Evolutionary conservation across 2,329 filamentous ascomycete genomes (phyloP).

Genomic region (Myriosclerotinia scirpicola): DNA sequence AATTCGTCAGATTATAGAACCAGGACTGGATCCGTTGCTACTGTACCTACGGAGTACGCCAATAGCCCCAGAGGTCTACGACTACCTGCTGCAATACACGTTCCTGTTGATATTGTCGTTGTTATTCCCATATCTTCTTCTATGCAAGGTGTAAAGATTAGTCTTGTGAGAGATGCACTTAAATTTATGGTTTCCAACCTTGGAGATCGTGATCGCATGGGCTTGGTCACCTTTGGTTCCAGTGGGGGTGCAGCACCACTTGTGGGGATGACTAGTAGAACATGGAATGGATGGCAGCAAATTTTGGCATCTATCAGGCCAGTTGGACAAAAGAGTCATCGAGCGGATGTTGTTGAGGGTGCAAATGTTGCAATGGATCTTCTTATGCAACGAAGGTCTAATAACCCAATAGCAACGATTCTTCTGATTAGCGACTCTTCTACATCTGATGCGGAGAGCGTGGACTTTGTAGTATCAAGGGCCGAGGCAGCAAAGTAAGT

Average conservation of each 20-base stretch:
- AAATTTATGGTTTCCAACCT: constrained; percentile 89
- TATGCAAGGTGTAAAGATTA: constrained; percentile 99
- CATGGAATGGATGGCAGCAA: constrained; percentile 88
- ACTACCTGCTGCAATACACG: constrained; percentile 59
- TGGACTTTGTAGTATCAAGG: constrained; percentile 95
- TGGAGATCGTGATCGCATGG: constrained; percentile 94
- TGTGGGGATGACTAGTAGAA: constrained; percentile 97
- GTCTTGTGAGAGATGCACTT: constrained; percentile 84
- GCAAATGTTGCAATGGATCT: constrained; percentile 98
- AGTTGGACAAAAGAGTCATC: constrained; percentile 92
- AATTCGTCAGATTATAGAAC: constrained; percentile 80
- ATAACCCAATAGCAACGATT: constrained; percentile 92
- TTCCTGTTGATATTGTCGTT: constrained; percentile 92
- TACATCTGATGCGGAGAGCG: constrained; percentile 88
- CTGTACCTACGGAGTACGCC: constrained; percentile 90
- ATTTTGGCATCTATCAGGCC: constrained; percentile 85
- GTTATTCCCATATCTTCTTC: constrained; percentile 97
- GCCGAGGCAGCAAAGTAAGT: constrained; percentile 94
- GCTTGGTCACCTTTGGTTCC: constrained; percentile 93
- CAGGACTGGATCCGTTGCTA: constrained; percentile 83
- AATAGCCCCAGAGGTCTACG: constrained; percentile 51
- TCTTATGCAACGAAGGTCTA: constrained; percentile 95
- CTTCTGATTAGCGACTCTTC: constrained; percentile 97
- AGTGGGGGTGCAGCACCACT: constrained; percentile 90
- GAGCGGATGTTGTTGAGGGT: constrained; percentile 94